phyloP scores from a whole-genome alignment of 2,329 filamentous ascomycete genomes.

The Paecilomyces sp. region DNA sequence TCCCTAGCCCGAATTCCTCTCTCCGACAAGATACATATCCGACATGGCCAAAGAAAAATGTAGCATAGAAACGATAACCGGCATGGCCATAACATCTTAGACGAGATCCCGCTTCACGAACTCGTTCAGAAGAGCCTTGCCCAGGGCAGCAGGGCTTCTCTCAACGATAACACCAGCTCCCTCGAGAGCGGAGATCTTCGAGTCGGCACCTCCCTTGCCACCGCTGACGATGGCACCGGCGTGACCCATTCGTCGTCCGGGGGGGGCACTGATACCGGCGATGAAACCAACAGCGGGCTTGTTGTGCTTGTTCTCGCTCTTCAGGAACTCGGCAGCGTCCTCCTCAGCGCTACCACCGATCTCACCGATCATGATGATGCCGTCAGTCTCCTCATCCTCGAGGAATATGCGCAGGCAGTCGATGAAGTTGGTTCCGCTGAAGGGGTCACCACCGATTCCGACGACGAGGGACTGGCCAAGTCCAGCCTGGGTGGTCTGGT shows the following conservation, averaged over 20 bases:
- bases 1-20: neutral
- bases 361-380: conserved; percentile 99
- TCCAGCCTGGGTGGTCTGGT: conserved; percentile 95
- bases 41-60: conserved; percentile 6
- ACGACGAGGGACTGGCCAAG: conserved; percentile 97
- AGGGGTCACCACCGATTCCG: conserved; percentile 96
- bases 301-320: conserved; percentile 80
- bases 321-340: conserved; percentile 94
- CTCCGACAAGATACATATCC: neutral
- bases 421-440: conserved; percentile 99
- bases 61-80: conserved; percentile 1
- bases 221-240: conserved; percentile 96
- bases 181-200: conserved; percentile 94
- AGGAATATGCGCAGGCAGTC: conserved; percentile 98
- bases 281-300: conserved; percentile 99
- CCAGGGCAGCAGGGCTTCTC: conserved; percentile 83
- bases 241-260: conserved; percentile 96
- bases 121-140: conserved; percentile 89
- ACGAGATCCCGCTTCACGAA: conserved; percentile 95
- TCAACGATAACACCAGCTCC: conserved; percentile 91
- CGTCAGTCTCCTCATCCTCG: conserved; percentile 90
- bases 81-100: conserved; percentile 44
- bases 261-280: conserved; percentile 93
- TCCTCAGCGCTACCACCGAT: conserved; percentile 97
- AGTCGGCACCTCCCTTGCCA: conserved; percentile 95